A percentile compares a stretch with the other conserved stretches of the same genome.
phyloP scores from a whole-genome alignment of 2,329 filamentous ascomycete genomes.

The Diaporthe citrichinensis region DNA sequence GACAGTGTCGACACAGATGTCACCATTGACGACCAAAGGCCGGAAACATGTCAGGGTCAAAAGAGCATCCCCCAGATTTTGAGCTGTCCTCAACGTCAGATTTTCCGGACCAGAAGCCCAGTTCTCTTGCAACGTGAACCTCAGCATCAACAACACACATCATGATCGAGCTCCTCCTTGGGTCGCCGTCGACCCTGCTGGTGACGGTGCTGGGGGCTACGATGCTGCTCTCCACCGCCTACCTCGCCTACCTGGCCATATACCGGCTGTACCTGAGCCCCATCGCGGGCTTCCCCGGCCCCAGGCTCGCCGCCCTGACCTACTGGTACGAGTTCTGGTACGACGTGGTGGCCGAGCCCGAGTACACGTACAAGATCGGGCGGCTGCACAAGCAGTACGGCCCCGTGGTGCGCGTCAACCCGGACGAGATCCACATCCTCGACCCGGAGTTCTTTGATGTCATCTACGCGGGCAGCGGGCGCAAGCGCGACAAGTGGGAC shows the following conservation, averaged over 20 bases:
- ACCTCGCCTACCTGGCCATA: conserved; percentile 15
- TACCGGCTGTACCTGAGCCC: conserved; percentile 54
- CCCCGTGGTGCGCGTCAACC: conserved; percentile 48
- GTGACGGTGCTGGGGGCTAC: not conserved
- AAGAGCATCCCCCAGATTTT: not conserved
- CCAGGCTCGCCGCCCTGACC: conserved; percentile 56
- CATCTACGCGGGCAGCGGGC: conserved; percentile 51
- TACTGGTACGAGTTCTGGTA: conserved; percentile 60
- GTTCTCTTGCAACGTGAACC: not conserved
- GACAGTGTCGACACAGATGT: not conserved
- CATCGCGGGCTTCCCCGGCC: conserved; percentile 55
- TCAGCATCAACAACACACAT: not conserved
- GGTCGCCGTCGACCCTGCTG: not conserved
- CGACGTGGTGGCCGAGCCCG: conserved; percentile 57
- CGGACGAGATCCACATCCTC: conserved; percentile 56
- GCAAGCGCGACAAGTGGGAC: conserved; percentile 53
- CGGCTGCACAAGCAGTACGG: conserved; percentile 59
- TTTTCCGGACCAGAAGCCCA: not conserved
- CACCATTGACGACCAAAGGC: not conserved
- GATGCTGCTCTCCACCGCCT: not conserved
- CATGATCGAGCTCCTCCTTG: not conserved
- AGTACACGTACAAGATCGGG: conserved; percentile 59
- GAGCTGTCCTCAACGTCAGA: not conserved
- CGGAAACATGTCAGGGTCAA: not conserved
- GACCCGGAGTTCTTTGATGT: conserved; percentile 57